Evolutionary conservation across 768 basidiomycete species (phyloP).

Genomic region (Lactifluus hygrophoroides): DNA sequence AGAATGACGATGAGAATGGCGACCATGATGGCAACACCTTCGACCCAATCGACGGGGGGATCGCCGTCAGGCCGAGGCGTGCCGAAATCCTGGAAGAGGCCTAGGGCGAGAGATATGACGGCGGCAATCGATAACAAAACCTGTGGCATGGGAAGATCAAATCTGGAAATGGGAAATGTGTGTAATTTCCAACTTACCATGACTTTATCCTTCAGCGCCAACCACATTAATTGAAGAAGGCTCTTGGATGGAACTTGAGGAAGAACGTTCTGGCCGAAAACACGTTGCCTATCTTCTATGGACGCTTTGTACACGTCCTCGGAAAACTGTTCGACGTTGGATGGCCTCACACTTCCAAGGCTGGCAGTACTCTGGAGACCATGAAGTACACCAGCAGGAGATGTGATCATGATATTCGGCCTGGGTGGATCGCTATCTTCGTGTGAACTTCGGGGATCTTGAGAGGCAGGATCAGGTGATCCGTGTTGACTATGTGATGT

Average conservation of each 20-base stretch:
- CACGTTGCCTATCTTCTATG: slow-evolving; percentile 36
- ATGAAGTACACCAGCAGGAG: slow-evolving; percentile 29
- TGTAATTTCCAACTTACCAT: slow-evolving; percentile 34
- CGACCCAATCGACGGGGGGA: slow-evolving; percentile 93
- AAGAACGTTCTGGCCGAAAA: slow-evolving; percentile 47
- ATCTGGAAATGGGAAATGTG: neutral
- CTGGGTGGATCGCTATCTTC: slow-evolving; percentile 26
- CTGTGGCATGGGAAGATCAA: slow-evolving; percentile 42
- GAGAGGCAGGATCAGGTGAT: neutral
- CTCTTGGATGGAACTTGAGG: slow-evolving; percentile 41
- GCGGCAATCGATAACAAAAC: slow-evolving; percentile 89
- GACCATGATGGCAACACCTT: slow-evolving; percentile 78
- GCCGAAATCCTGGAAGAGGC: slow-evolving; percentile 91
- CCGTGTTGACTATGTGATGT: neutral
- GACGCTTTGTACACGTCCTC: slow-evolving; percentile 27
- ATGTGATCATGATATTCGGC: slow-evolving; percentile 33
- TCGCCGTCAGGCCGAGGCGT: slow-evolving; percentile 47
- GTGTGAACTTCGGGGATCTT: neutral
- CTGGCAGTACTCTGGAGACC: slow-evolving; percentile 13
- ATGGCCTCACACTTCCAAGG: neutral
- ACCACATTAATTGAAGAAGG: slow-evolving; percentile 48
- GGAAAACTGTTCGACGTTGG: neutral
- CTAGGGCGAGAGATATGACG: slow-evolving; percentile 85
- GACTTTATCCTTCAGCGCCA: slow-evolving; percentile 56
- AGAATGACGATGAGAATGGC: slow-evolving; percentile 71